phyloP scores from a whole-genome alignment of 192 early-diverging fungal species.

The Linnemannia schmuckeri region DNA sequence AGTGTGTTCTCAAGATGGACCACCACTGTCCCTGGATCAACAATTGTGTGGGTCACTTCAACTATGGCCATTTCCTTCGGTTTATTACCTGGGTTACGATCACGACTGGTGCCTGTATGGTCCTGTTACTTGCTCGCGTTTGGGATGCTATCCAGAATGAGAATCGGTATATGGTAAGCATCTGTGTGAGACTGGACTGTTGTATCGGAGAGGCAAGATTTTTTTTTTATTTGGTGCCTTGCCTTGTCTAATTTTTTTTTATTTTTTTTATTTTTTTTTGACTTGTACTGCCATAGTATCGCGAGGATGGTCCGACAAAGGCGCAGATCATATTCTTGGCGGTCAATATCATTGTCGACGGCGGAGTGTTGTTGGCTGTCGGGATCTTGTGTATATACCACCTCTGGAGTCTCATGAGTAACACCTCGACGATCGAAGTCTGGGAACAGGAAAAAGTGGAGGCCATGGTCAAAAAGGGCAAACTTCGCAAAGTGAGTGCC shows the following conservation, averaged over 20 bases:
- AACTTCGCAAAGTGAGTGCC: conserved; percentile 65
- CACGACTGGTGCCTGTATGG: conserved; percentile 67
- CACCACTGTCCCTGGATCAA: conserved; percentile 95
- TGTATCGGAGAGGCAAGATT: background rate
- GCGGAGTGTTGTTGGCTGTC: conserved; percentile 78
- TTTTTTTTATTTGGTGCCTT: background rate
- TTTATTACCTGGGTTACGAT: conserved; percentile 80
- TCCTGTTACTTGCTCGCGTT: conserved; percentile 67
- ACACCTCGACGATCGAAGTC: conserved; percentile 89
- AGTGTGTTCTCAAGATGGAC: conserved; percentile 89
- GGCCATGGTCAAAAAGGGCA: conserved; percentile 70
- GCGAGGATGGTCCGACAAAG: conserved; percentile 62
- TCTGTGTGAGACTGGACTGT: background rate
- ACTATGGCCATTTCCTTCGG: conserved; percentile 83
- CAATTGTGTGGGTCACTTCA: conserved; percentile 85
- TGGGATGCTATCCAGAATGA: conserved; percentile 57
- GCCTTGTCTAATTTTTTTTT: background rate
- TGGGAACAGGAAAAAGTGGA: conserved; percentile 81
- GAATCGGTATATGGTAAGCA: conserved; percentile 29
- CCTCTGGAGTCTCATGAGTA: conserved; percentile 74
- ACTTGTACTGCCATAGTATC: conserved; percentile 17
- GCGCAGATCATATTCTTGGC: conserved; percentile 80
- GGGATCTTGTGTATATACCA: conserved; percentile 79
- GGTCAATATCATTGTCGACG: conserved; percentile 77
- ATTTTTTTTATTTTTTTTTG: background rate